These are phyloP conservation scores for Bacidia rubella DNA, from an alignment of 495 filamentous ascomycete genomes.

Conservation along the genomic window DNA sequence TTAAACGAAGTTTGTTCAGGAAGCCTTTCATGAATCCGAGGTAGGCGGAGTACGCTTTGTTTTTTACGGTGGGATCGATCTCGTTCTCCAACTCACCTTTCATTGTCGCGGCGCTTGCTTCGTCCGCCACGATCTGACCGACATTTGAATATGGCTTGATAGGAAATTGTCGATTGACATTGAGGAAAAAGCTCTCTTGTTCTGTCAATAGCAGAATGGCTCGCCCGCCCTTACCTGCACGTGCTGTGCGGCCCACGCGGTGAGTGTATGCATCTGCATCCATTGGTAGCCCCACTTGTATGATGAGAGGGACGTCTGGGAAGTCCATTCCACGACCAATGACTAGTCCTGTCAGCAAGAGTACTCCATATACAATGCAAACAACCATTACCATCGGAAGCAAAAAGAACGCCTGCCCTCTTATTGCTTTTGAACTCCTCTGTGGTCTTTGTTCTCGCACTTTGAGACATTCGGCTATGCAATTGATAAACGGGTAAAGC, in stretches of 20 bases:
- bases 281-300: constrained; percentile 65
- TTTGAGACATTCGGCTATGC: constrained; percentile 45
- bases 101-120: neutral
- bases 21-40: constrained; percentile 36
- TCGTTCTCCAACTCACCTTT: constrained; percentile 25
- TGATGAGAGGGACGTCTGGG: constrained; percentile 79
- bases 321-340: constrained; percentile 83
- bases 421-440: constrained; percentile 44
- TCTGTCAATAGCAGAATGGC: constrained; percentile 50
- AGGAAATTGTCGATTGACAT: constrained; percentile 37
- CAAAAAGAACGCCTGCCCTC: constrained; percentile 42
- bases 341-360: constrained; percentile 44
- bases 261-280: constrained; percentile 77
- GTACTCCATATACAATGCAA: constrained; percentile 6
- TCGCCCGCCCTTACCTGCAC: constrained; percentile 54
- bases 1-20: constrained; percentile 27
- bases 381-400: constrained; percentile 36
- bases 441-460: constrained; percentile 41
- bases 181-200: constrained; percentile 46
- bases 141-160: constrained; percentile 39
- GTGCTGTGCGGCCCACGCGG: constrained; percentile 61
- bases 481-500: constrained; percentile 39
- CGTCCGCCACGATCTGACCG: constrained; percentile 22
- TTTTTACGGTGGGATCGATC: constrained; percentile 36
- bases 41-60: constrained; percentile 43